These are phyloP conservation scores for Prunus yedoensis DNA, from an alignment of 331 rosid species.

Conservation along the genomic window DNA sequence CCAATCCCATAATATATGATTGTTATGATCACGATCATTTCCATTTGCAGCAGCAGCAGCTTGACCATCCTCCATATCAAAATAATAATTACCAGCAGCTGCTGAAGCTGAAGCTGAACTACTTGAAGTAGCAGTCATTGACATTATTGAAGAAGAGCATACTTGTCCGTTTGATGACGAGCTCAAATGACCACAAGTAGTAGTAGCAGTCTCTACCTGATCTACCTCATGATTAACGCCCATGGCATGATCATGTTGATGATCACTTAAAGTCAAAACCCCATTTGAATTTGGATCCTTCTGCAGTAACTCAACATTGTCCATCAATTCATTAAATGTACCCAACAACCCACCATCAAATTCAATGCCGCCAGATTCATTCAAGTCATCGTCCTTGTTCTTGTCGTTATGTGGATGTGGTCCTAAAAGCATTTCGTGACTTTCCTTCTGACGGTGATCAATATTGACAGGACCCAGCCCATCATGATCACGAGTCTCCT, in stretches of 20 bases:
- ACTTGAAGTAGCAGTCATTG: not conserved
- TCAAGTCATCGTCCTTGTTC: not conserved
- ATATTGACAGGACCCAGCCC: not conserved
- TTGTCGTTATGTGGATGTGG: not conserved
- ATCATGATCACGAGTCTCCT: too few relatives aligned
- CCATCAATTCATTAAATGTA: conserved; percentile 33
- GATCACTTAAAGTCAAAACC: conserved; percentile 26
- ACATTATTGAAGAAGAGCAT: not conserved
- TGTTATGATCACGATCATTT: not conserved
- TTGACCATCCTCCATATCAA: not conserved
- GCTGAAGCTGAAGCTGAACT: not conserved
- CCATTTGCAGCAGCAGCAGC: not conserved
- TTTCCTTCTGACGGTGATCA: not conserved
- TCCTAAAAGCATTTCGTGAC: conserved; percentile 11
- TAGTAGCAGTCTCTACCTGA: not conserved
- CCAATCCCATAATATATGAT: conserved; percentile 49
- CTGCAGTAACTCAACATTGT: conserved; percentile 10
- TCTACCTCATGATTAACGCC: not conserved
- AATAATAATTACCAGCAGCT: not conserved
- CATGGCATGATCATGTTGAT: not conserved
- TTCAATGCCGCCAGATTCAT: not conserved
- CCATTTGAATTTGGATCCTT: conserved; percentile 32
- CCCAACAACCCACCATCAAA: conserved; percentile 19
- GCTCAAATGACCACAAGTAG: conserved; percentile 7
- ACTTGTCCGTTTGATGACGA: conserved; percentile 11